Evolutionary conservation across 352 stramenopile species (phyloP).

Genomic region (Chrysophaeum taylorii): DNA sequence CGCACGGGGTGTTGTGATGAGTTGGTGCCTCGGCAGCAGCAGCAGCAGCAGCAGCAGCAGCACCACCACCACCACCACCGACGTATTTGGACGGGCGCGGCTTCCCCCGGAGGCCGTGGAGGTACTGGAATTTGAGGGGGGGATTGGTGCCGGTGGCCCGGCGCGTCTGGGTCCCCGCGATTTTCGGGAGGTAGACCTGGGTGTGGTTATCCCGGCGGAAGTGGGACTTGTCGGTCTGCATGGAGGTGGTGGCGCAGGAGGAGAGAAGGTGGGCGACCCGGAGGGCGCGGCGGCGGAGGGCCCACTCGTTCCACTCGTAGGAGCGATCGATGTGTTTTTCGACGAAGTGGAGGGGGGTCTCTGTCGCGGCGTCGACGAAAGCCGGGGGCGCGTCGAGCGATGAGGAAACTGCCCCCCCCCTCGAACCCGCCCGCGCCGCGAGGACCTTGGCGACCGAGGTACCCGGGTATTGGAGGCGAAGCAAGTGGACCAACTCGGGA

Average conservation of each 20-base stretch:
- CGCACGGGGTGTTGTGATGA: too few species aligned
- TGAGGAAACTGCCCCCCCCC: not conserved
- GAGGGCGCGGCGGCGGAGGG: constrained; percentile 66
- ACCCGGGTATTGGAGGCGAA: constrained; percentile 72
- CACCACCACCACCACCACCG: too few species aligned
- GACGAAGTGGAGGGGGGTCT: constrained; percentile 77
- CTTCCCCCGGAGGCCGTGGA: too few species aligned
- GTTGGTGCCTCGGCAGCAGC: too few species aligned
- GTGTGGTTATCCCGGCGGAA: constrained; percentile 70
- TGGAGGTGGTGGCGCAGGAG: constrained; percentile 62
- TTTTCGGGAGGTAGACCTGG: constrained; percentile 62
- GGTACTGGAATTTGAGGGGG: too few species aligned
- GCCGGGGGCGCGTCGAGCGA: constrained; percentile 11
- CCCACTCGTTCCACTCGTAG: constrained; percentile 91
- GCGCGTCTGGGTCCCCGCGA: constrained; percentile 6
- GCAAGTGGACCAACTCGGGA: constrained; percentile 77
- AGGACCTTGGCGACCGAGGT: constrained; percentile 58
- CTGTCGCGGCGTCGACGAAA: constrained; percentile 69
- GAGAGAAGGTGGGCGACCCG: constrained; percentile 78
- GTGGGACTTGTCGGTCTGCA: constrained; percentile 72
- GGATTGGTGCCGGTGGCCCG: constrained; percentile 5
- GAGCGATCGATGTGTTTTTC: constrained; percentile 75
- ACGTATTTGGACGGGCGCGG: too few species aligned
- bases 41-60: too few species aligned
- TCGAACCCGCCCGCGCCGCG: constrained; percentile 22